Base-by-base conservation (phyloP, 2,329 filamentous ascomycete genomes). In the Aquanectria penicillioides region DNA sequence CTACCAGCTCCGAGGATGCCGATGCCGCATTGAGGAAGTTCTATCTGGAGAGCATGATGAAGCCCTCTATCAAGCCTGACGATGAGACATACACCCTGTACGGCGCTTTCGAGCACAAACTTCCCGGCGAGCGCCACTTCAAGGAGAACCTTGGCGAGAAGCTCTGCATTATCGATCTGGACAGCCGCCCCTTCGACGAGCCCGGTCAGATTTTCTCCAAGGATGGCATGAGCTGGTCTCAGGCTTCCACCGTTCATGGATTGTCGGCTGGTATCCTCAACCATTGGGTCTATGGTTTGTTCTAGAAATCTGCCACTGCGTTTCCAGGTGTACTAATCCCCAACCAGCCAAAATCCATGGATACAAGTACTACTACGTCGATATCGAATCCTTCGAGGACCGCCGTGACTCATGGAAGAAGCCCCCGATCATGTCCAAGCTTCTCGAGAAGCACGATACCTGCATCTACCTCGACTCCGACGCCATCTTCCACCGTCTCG, bases 331-430 rank as follows among this genome's bases (percentile, higher is more conserved):
- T 40, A 69, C 75, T 52, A 72, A 61, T 36, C 13, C 22, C 57
- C 29, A 26, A 31, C 8, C 59, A 78, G 77, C 78, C 66, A 76
- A 75, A 61, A 78, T 81, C 51, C 79, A 81, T 63, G 78, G 78
- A 46, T 81, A 81, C 73, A 77, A 77, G 65, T 81, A 81, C 73
- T 80, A 80, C 69, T 80, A 78, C 56, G 62, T 81, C 59, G 72
- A 75, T 33, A 75, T 74, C 28, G 74, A 75, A 8, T 68, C 71
- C 12, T 77, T 72, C 53, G 57, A 66, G 40, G 78, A 80, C 57
- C 77, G 79, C 20, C 77, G 78, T 25, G 73, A 75, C n/a, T 80
- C 78, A 10, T 81, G 79, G 79, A 78, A 79, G 71, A 81, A 81
- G 70, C 76, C 79, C 22, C 61, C 74, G 40, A 71, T 80, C 62